Conservation (phyloP, 2,329 filamentous ascomycete genomes). For the Davidsoniella neocaledoniae region DNA sequence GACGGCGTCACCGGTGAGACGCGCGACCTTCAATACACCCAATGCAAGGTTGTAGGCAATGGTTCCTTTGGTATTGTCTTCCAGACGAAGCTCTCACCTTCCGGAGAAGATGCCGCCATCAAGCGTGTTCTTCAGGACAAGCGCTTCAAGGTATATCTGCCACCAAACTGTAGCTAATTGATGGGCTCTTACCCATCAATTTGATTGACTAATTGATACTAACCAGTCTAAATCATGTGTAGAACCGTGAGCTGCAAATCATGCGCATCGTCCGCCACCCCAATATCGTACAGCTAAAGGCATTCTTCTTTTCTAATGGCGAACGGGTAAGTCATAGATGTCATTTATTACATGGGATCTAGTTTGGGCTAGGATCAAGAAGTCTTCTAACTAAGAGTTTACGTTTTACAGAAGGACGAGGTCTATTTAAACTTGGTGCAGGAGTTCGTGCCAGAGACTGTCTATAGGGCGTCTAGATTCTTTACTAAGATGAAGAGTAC, state of each 20-base stretch:
- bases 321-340: conserved; percentile 53
- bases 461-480: conserved; percentile 93
- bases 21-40: conserved; percentile 92
- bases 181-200: not conserved
- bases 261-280: conserved; percentile 99
- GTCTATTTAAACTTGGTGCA: conserved; percentile 97
- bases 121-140: conserved; percentile 98
- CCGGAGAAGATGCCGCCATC: conserved; percentile 94
- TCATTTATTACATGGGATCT: too few species aligned
- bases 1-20: conserved; percentile 95
- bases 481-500: conserved; percentile 99
- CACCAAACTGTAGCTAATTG: not conserved
- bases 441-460: conserved; percentile 95
- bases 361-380: not conserved
- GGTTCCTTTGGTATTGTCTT: conserved; percentile 98
- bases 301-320: conserved; percentile 98
- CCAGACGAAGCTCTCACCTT: conserved; percentile 96
- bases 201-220: not conserved
- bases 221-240: conserved; percentile 7
- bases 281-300: conserved; percentile 97
- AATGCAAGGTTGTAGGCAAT: conserved; percentile 99
- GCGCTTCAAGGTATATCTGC: conserved; percentile 71
- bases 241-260: conserved; percentile 98
- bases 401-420: conserved; percentile 62
- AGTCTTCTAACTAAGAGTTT: conserved; percentile 6